These are phyloP conservation scores for Hanseniaspora guilliermondii DNA, from an alignment of 805 yeast species.

Conservation along the genomic window DNA sequence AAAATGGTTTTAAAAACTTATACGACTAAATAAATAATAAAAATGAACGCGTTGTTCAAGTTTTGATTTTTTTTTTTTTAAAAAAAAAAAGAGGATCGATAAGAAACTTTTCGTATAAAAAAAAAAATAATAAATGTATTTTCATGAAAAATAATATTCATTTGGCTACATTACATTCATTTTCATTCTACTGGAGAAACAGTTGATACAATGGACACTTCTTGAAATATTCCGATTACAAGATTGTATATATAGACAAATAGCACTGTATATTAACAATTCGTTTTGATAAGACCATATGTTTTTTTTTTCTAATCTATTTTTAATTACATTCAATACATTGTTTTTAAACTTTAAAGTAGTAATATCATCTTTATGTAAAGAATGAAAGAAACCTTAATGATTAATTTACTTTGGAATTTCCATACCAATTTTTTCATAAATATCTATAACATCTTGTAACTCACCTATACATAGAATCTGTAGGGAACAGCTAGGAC, in stretches of 20 bases:
- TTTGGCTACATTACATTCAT: no score
- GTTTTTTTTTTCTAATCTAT: neutral
- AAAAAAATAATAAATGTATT: no score
- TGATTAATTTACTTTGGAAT: constrained; percentile 20
- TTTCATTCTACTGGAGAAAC: no score
- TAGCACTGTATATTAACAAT: no score
- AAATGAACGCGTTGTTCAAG: no score
- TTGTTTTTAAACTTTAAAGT: neutral
- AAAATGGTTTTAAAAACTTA: no score
- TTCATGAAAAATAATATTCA: no score
- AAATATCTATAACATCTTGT: constrained; percentile 35
- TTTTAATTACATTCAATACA: neutral
- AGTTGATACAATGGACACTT: neutral
- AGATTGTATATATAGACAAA: neutral
- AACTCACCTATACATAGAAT: constrained; percentile 79
- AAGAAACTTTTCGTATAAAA: no score
- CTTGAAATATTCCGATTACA: constrained; percentile 1
- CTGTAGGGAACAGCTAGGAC: constrained; percentile 93
- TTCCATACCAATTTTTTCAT: constrained; percentile 26
- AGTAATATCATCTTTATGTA: neutral
- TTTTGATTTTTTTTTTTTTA: no score
- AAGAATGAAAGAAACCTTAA: constrained; percentile 6
- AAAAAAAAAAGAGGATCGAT: no score
- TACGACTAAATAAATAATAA: no score
- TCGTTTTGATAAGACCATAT: no score